Base-by-base conservation (phyloP, 495 filamentous ascomycete species). In the Hyaloscypha bicolor region DNA sequence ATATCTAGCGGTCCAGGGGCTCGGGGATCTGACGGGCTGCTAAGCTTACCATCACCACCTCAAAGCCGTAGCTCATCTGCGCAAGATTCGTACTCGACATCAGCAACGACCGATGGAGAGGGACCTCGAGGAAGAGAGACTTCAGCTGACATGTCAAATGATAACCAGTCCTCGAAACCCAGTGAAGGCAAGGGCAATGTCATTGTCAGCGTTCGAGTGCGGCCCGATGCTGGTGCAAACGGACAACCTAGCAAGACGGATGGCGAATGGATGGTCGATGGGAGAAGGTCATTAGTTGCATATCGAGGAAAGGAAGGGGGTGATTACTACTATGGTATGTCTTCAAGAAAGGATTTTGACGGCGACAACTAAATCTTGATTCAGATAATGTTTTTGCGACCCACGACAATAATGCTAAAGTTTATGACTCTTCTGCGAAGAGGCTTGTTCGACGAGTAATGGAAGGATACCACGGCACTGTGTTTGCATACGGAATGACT, bases 401-500 rank as follows among this genome's bases (percentile, higher is more conserved):
- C 9, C 87, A 94, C 71, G 93, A 98, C 75, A 89, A 97, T 74
- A 99, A 99, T 73, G 86, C 93, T 53, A 89, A 88, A 76, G 94
- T 98, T 16, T 99, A 99, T 72, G 96, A 98, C 77, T 86, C 92
- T 35, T 92, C 85, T 37, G 95, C 96, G 29, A 98, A 98, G 79
- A 91, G 95, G 37, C 82, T 99, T 37, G 95, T 99, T 31, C 89
- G 95, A 69, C 86, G 95, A 68, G 95, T 99, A 22, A 99, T 99
- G 95, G 94, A 99, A 81, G 95, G 95, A 35, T 99, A 98, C 73
- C 94, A 98, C 75, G 95, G 94, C 63, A 99, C 95, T 1, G 95
- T 99, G 19, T 99, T 99, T 73, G 95, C 95, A 22, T 99, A 99
- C 78, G 95, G 95, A 73, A 97, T 98, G 96, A 99, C 95, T 29